Conservation (phyloP, 768 basidiomycete genomes). For the Mycena belliarum region DNA sequence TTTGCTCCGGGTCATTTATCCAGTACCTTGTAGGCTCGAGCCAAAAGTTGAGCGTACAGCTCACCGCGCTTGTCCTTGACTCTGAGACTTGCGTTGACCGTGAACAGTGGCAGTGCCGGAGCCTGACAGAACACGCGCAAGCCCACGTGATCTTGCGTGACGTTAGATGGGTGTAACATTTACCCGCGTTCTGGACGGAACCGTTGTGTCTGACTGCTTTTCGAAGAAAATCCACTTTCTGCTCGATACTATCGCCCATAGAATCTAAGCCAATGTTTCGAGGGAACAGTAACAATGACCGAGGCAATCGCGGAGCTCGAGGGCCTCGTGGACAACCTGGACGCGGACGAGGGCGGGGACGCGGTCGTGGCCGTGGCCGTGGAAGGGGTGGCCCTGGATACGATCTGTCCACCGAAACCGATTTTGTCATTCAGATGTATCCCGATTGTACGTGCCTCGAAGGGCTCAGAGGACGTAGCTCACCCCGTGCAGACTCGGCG, state of each 20-base stretch:
- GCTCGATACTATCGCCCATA: background rate
- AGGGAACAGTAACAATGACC: conserved; percentile 7
- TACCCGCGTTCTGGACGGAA: background rate
- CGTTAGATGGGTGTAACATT: too few species aligned
- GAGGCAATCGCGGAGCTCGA: conserved; percentile 15
- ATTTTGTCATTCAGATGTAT: conserved; percentile 18
- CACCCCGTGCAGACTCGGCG: conserved; percentile 14
- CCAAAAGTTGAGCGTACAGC: too few species aligned
- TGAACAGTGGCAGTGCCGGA: too few species aligned
- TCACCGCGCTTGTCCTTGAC: too few species aligned
- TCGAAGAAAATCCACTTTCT: background rate
- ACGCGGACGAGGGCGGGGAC: conserved; percentile 30
- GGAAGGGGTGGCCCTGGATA: conserved; percentile 24
- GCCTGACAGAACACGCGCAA: too few species aligned
- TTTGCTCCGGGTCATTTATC: too few species aligned
- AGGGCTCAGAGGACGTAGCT: conserved; percentile 13
- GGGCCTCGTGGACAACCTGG: conserved; percentile 21
- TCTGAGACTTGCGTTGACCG: too few species aligned
- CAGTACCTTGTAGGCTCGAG: too few species aligned
- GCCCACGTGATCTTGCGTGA: too few species aligned
- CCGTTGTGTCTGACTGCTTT: background rate
- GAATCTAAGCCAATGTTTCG: conserved; percentile 6
- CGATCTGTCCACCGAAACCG: conserved; percentile 23
- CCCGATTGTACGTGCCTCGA: conserved; percentile 27
- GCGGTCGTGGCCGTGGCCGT: conserved; percentile 26